Evolutionary conservation across 108 stramenopile genomes (phyloP), one percentile per base, ranked within the genome.

Genomic region (Cyclotella sp.): DNA sequence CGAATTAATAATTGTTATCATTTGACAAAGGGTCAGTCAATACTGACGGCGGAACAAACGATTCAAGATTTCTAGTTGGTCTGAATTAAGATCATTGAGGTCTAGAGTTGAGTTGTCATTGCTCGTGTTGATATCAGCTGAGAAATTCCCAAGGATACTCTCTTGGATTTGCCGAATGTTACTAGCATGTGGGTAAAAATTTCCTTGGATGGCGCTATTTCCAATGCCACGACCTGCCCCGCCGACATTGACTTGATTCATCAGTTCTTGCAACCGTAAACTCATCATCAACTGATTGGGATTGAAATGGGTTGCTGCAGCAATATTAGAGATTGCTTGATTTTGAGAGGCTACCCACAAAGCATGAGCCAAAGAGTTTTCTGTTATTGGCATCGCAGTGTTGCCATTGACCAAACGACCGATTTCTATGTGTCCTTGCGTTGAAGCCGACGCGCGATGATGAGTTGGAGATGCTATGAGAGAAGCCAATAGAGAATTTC

Each of bases 341-440:
- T 19, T 19, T 19, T 55, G 55, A 24, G n/a, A 22, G 19, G 55
- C 55, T 26, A 24, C n/a, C 1, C n/a, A 24, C 55, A 55, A 55
- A 55, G 55, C n/a, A 3, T 3, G 47, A n/a, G n/a, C 47, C 15
- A n/a, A n/a, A n/a, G 15, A 3, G 18, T n/a, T 49, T n/a, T 16
- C n/a, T 7, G 47, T 16, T n/a, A 9, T 49, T 49, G 47, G 18
- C n/a, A n/a, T 49, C 18, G 15, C n/a, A n/a, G 47, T 3, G 47
- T 49, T 49, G 47, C 47, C n/a, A 49, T n/a, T 49, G 47, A n/a
- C 47, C 3, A 49, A 49, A 49, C 47, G 47, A 49, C 47, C 9
- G 9, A n/a, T 49, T 3, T 16, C 47, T 16, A 3, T n/a, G 18
- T 49, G 47, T 49, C 47, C 47, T 49, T n/a, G 47, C 47, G n/a